phyloP scores from a whole-genome alignment of 495 filamentous ascomycete species.

The Chlorociboria aeruginascens region DNA sequence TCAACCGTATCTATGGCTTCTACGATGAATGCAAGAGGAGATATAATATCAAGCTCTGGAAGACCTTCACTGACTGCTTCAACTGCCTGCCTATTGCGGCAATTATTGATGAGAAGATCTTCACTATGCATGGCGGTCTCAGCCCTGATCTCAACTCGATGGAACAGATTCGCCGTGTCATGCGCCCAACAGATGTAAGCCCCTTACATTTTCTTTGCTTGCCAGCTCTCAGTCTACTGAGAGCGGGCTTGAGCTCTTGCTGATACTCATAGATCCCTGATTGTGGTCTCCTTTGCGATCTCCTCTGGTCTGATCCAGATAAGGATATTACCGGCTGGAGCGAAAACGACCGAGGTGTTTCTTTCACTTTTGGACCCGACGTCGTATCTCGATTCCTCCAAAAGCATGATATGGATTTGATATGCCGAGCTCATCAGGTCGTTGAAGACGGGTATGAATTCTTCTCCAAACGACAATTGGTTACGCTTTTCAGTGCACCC shows the following conservation, averaged over 20 bases:
- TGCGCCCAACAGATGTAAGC: conserved; percentile 97
- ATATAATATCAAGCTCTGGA: conserved; percentile 99
- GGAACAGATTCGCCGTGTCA: conserved; percentile 98
- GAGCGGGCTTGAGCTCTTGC: conserved; percentile 26
- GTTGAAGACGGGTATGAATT: conserved; percentile 99
- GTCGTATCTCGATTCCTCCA: conserved; percentile 97
- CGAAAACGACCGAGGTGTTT: conserved; percentile 97
- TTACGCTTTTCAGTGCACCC: conserved; percentile 94
- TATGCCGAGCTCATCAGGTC: conserved; percentile 97
- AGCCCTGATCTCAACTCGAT: conserved; percentile 98
- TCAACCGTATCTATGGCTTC: conserved; percentile 99
- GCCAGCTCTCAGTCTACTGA: conserved; percentile 26
- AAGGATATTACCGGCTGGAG: conserved; percentile 99
- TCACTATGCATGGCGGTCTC: conserved; percentile 98
- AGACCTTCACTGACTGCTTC: conserved; percentile 99
- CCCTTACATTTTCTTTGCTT: conserved; percentile 13
- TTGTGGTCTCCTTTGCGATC: conserved; percentile 92
- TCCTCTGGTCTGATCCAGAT: conserved; percentile 97
- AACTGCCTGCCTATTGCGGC: conserved; percentile 99
- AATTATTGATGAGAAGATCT: conserved; percentile 99
- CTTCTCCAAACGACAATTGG: conserved; percentile 96
- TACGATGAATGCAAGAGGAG: conserved; percentile 99
- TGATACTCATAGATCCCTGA: conserved; percentile 78
- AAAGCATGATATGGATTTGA: conserved; percentile 99
- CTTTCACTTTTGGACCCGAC: conserved; percentile 98